A percentile compares a stretch with the other conserved stretches of the same genome.
These are phyloP conservation scores for Halenospora varia DNA, from an alignment of 495 filamentous ascomycete genomes.

Conservation along the genomic window DNA sequence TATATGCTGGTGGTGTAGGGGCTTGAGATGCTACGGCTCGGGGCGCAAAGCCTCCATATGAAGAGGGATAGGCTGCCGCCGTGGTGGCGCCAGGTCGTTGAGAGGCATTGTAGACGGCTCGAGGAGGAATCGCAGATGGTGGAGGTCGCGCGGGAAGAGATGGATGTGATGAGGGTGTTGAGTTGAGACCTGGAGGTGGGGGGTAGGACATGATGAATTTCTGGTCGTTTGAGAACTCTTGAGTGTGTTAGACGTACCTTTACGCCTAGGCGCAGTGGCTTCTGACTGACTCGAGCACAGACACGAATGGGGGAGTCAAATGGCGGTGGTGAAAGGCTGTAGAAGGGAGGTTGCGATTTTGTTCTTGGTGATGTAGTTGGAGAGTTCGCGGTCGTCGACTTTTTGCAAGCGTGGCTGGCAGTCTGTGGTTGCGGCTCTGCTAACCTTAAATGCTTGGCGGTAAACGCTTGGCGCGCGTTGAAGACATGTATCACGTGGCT, in stretches of 20 bases:
- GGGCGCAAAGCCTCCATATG: constrained; percentile 50
- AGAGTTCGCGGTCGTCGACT: no score
- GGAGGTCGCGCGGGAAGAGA: constrained; percentile 85
- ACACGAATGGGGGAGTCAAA: no score
- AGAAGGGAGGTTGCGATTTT: no score
- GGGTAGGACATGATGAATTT: constrained; percentile 95
- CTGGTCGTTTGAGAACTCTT: constrained; percentile 41
- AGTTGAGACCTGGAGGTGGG: constrained; percentile 81
- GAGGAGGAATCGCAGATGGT: constrained; percentile 51
- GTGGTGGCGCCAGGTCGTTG: constrained; percentile 29
- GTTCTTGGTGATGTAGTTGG: no score
- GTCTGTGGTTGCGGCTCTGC: no score
- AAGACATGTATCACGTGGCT: no score
- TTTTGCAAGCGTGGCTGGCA: no score
- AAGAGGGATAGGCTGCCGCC: background rate
- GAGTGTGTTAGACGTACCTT: constrained; percentile 54
- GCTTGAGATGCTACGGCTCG: constrained; percentile 50
- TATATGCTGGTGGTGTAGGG: constrained; percentile 17
- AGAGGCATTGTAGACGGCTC: constrained; percentile 31
- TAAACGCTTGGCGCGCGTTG: no score
- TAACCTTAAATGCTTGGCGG: no score
- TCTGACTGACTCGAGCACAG: no score
- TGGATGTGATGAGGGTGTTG: constrained; percentile 66
- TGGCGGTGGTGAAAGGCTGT: no score
- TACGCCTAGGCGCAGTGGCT: constrained; percentile 30